Base-by-base conservation (phyloP, 2,329 filamentous ascomycete species). In the Nothophaeocryptopus gaeumannii region DNA sequence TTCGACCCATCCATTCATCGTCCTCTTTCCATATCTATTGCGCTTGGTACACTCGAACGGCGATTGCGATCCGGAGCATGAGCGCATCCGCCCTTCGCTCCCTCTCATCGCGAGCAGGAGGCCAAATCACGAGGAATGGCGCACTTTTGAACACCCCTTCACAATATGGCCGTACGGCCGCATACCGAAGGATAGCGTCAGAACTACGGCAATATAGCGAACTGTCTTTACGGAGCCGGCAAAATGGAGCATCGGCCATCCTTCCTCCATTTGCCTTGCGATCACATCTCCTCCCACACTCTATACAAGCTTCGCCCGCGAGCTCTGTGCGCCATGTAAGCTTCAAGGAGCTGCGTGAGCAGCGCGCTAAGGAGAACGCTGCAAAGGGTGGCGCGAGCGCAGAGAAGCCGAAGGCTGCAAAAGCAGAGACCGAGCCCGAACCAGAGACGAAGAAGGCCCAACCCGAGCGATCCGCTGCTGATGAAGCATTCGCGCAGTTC, bases 181-280 rank as follows among this genome's bases (percentile, higher is more conserved):
- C 74, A 47, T 75, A 76, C 64, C 69, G 75, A 59, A 70, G 74
- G 68, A 69, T 76, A 75, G 69, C 59, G 45, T 39, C 50, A 29
- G 45, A 55, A 40, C 37, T 56, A 10, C 49, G 60, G 37, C 47
- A 55, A 38, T 65, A 64, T 44, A 64, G 64, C 45, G 57, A 64
- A 50, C 61, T 47, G 16, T 55, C 62, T 48, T 59, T 59, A 63
- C 65, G 58, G 35, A 47, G 40, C 34, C 55, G 61, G n/a, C 59
- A 56, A 41, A 40, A 59, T 58, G 59, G 52, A 15, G 33, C 50
- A 30, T 52, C 55, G 11, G 48, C 53, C 5, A 54, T 63, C 42
- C 60, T 66, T 15, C 59, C 67, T 29, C 61, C 67, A 5, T 56
- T 67, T 15, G 69, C 71, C 34, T 62, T 75, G 37, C 69, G 71